Conservation (phyloP, 176 grass and related monocot species). For the Oropetium thomaeum region DNA sequence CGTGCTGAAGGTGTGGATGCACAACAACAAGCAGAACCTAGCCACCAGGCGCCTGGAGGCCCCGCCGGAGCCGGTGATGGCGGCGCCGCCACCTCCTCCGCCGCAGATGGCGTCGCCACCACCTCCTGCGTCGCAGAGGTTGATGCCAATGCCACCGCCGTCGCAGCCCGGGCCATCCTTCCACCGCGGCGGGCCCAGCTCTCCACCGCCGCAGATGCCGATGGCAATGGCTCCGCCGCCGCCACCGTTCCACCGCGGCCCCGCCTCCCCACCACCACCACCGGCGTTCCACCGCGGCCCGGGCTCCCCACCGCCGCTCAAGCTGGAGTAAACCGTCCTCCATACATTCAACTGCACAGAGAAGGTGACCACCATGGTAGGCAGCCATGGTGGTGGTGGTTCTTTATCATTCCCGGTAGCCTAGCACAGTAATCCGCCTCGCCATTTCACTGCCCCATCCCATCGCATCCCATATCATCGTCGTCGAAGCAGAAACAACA, state of each 20-base stretch:
- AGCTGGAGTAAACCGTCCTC: constrained; percentile 30
- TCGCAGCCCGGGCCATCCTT: constrained; percentile 2
- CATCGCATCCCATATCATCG: neutral
- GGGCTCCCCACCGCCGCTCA: constrained; percentile 1
- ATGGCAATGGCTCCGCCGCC: neutral
- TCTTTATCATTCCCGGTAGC: constrained; percentile 19
- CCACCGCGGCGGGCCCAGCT: constrained; percentile 12
- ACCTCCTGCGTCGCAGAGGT: neutral
- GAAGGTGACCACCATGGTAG: neutral
- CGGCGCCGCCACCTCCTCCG: neutral
- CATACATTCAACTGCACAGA: neutral
- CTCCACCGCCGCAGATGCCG: neutral
- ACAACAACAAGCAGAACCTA: constrained; percentile 98
- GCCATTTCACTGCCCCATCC: constrained; percentile 48
- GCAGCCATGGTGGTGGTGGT: neutral
- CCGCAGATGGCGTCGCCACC: neutral
- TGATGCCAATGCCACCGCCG: neutral
- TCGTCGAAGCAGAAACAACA: neutral
- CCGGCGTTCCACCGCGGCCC: constrained; percentile 12
- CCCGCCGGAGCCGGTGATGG: neutral
- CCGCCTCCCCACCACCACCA: neutral
- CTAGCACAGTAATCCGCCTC: constrained; percentile 7
- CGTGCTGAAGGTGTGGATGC: constrained; percentile 98
- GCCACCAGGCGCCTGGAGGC: constrained; percentile 41
- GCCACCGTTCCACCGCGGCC: constrained; percentile 6